Base-by-base conservation (phyloP, 345 rosid species). In the Durio zibethinus region DNA sequence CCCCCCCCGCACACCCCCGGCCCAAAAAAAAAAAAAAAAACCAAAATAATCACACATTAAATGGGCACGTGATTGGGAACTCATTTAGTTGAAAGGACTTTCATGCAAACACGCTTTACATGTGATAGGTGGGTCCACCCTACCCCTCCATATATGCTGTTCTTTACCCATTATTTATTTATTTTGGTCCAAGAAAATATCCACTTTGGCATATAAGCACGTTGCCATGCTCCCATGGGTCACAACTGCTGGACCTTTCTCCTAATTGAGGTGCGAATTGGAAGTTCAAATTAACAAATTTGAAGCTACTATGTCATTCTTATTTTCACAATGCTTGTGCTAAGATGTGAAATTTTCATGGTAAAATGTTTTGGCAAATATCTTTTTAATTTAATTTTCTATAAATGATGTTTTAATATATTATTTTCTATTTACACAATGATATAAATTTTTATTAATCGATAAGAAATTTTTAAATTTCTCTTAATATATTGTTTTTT, bases 41-140 rank as follows among this genome's bases (percentile, higher is more conserved):
- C 11, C 15, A 25, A 68, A 29, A 27, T 3, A 38, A 40, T 29
- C 38, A 61, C 3, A 40, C 53, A 74, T 74, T 74, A 59, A 74
- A 25, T 59, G 67, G 59, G 70, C 77, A 75, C 77, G 77, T 75
- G 77, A 61, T 20, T 75, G 77, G 77, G 66, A 74, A 74, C 42
- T 36, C 23, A 14, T 59, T 29, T 59, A 59, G 77, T 59, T 59
- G 67, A 60, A 56, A 74, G 36, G 38, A 38, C 67, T 59, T 74
- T 59, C 67, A 74, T 42, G 53, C 77, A 59, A 42, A 74, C 59
- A 74, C 68, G 77, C 53, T 43, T 57, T 25, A 9, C 77, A 74
- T 59, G 77, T 74, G 77, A 74, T 14, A 21, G 15, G 21, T 20
- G 75, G 62, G 45, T 35, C 75, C 36, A n/a, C 76, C 35, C 43